phyloP scores from a whole-genome alignment of 805 yeast species.

The Metschnikowia kunwiensis region DNA sequence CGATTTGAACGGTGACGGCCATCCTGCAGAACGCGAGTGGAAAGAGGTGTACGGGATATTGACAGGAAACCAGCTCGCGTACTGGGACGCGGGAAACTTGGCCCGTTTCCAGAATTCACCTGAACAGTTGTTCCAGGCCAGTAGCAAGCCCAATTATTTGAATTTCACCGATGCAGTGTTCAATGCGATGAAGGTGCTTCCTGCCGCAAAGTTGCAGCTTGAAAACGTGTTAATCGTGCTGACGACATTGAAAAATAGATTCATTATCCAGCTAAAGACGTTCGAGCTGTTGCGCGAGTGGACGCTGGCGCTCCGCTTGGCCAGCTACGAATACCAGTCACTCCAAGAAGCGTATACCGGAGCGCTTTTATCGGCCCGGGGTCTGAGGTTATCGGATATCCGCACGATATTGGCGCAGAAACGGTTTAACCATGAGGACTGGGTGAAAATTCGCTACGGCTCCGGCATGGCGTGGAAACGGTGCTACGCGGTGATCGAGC shows the following conservation, averaged over 20 bases:
- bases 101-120: conserved; percentile 53
- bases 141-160: conserved; percentile 78
- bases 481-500: conserved; percentile 86
- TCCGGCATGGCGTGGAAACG: conserved; percentile 98
- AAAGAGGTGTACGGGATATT: conserved; percentile 88
- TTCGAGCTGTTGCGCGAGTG: conserved; percentile 64
- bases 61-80: conserved; percentile 86
- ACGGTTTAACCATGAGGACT: conserved; percentile 83
- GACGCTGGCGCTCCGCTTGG: conserved; percentile 79
- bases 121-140: conserved; percentile 51
- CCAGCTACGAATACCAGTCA: conserved; percentile 75
- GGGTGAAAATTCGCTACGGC: conserved; percentile 94
- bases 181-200: conserved; percentile 65
- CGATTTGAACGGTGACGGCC: conserved; percentile 78
- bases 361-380: conserved; percentile 87
- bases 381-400: conserved; percentile 82
- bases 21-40: conserved; percentile 83
- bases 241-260: conserved; percentile 88
- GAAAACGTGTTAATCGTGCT: conserved; percentile 82
- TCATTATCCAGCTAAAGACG: conserved; percentile 72
- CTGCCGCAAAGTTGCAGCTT: conserved; percentile 60
- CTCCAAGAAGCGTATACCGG: conserved; percentile 97
- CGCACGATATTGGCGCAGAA: conserved; percentile 81
- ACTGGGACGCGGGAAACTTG: conserved; percentile 80
- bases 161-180: conserved; percentile 89